These are phyloP conservation scores for Hanseniaspora guilliermondii DNA, from an alignment of 805 yeast species.

Conservation along the genomic window DNA sequence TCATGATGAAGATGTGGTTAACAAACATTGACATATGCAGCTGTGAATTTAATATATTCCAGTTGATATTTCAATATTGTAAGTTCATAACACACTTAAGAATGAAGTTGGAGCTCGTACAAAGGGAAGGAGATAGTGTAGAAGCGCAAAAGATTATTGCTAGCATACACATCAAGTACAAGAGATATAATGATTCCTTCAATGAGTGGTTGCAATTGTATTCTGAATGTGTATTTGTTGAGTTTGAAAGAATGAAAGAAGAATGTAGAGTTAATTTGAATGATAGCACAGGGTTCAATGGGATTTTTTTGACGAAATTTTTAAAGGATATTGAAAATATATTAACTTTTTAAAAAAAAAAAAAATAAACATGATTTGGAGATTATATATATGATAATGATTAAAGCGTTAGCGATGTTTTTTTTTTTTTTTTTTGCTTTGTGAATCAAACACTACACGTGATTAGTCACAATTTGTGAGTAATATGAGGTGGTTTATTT, in stretches of 20 bases:
- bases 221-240: slow-evolving; percentile 49
- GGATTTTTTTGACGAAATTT: slow-evolving; percentile 3
- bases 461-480: not conserved
- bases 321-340: slow-evolving; percentile 7
- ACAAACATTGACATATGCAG: slow-evolving; percentile 19
- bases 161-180: slow-evolving; percentile 15
- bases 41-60: slow-evolving; percentile 25
- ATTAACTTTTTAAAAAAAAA: not conserved
- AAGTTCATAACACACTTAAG: slow-evolving; percentile 27
- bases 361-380: no score
- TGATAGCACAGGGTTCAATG: not conserved
- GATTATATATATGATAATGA: not conserved
- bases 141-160: slow-evolving; percentile 3
- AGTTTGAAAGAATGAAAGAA: slow-evolving; percentile 53
- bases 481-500: no score
- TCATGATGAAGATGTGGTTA: slow-evolving; percentile 23
- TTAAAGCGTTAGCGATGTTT: not conserved
- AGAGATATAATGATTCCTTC: slow-evolving; percentile 31
- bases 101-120: slow-evolving; percentile 32
- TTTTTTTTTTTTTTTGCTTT: not conserved
- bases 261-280: slow-evolving; percentile 31
- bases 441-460: not conserved
- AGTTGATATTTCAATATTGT: slow-evolving; percentile 24
- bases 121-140: not conserved
- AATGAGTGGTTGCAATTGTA: slow-evolving; percentile 37